Base-by-base conservation (phyloP, 371 early-diverging fungal species). In the Mortierella sp. region DNA sequence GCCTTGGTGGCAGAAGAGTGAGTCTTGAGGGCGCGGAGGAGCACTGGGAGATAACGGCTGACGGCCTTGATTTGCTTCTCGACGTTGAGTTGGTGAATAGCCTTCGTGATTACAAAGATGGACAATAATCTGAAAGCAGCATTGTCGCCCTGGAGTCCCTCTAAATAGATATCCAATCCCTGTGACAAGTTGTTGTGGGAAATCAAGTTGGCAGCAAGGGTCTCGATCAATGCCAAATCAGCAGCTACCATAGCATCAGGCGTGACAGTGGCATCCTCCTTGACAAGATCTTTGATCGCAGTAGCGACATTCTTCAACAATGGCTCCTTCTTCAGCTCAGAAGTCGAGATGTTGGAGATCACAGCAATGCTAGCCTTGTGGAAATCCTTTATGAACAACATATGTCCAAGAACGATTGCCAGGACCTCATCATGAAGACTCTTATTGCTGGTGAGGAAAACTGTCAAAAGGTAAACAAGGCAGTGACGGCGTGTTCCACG, bases 151-250 rank as follows among this genome's bases (percentile, higher is more conserved):
- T 75, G 37, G 52, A 78, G 72, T 26, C 79, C 84, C 52, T 83
- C 49, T 9, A 83, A 24, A 39, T 79, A 83, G 24, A 78, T 14
- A 16, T 65, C 39, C 14, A 79, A 51, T n/a, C 65, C 77, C 8
- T 75, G 55, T 10, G 73, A n/a, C 60, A 67, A 37, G 40, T 47
- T 68, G 73, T 86, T 64, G 24, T 86, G 64, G 8, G 73, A 62
- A 10, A 85, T 70, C 24, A 93, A 78, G 47, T 83, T 88, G 9
- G 83, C 62, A 14, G 86, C 83, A 11, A 85, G 58, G 16, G 67
- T 72, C 49, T 66, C 66, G 66, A 81, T 64, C 62, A 81, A 40
- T 20, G 73, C 62, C 20, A 66, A 8, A 57, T 81, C 63, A 18
- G 73, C 76, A 12, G 77, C 14, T 3, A 69, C 73, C 60, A 81